Evolutionary conservation across 1,284 basidiomycete genomes (phyloP), one percentile per base, ranked within the genome.

Genomic region (Ustilago trichophora): DNA sequence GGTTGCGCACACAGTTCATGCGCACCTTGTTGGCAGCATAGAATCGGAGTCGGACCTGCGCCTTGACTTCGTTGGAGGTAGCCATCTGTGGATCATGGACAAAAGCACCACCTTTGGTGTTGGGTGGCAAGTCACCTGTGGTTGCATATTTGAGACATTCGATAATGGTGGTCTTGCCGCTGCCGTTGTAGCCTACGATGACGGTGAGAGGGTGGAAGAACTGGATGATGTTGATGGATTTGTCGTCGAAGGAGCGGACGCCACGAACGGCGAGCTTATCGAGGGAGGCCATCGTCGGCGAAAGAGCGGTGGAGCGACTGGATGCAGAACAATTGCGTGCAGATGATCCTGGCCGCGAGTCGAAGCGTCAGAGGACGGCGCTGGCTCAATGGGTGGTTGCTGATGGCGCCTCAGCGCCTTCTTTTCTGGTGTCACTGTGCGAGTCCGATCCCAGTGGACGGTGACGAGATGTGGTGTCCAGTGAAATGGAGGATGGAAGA

Each of bases 101-200:
- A 81, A 98, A 99, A 0, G 96, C 96, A 25, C 96, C 96, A 25
- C 95, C 95, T 70, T 95, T 93, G 26, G 94, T 93, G 80, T 97
- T 97, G 0, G 96, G 93, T 0, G 96, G 96, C 72, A 98, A 89
- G 82, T 98, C 94, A 27, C 96, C 96, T 0, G 96, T 98, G 0
- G 95, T 97, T 5, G 93, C 93, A 82, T 98, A 99, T 84, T 98
- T 98, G 80, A 98, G 87, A 83, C 95, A 98, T 85, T 98, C 96
- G 82, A 99, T 98, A 80, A 98, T 91, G 2, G 95, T 98, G 16
- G 96, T 99, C 85, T 99, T 99, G 45, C 96, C 96, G 73, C 91
- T 94, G 13, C 96, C 96, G 83, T 98, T 98, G 84, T 95, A 92
- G 6, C 96, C 96, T 8, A 98, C 94, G 70, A 98, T 98, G 80